phyloP scores from a whole-genome alignment of 495 filamentous ascomycete species.

The Cercophora newfieldiana region DNA sequence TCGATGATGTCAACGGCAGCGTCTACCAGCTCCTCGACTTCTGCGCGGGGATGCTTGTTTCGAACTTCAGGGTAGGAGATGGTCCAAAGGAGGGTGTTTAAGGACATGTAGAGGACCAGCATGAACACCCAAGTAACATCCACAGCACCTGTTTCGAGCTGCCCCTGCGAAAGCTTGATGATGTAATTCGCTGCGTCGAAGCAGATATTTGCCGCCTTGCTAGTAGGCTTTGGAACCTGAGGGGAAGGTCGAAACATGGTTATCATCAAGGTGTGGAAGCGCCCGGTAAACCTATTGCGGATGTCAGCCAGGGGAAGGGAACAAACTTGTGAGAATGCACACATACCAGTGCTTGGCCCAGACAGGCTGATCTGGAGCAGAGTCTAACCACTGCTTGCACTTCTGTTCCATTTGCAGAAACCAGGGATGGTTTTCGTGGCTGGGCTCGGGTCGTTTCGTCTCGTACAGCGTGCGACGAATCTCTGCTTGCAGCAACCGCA shows the following conservation, averaged over 20 bases:
- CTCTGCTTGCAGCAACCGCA: constrained; percentile 85
- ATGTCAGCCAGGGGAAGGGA: not conserved
- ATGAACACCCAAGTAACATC: constrained; percentile 93
- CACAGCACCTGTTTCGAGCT: constrained; percentile 69
- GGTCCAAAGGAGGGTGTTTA: constrained; percentile 86
- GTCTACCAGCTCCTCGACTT: constrained; percentile 69
- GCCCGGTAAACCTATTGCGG: constrained; percentile 65
- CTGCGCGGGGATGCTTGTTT: constrained; percentile 61
- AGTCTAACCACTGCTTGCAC: constrained; percentile 66
- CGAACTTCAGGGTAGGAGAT: constrained; percentile 84
- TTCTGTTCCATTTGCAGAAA: constrained; percentile 76
- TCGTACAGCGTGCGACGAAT: constrained; percentile 81
- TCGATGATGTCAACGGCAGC: constrained; percentile 72
- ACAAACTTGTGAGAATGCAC: not conserved
- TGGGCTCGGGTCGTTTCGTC: constrained; percentile 69
- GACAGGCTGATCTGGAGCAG: constrained; percentile 44
- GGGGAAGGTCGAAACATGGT: constrained; percentile 84
- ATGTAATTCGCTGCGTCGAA: constrained; percentile 80
- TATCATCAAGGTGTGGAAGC: constrained; percentile 81
- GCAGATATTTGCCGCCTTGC: constrained; percentile 70
- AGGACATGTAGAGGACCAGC: constrained; percentile 78
- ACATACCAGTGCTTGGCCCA: constrained; percentile 58
- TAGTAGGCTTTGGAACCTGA: constrained; percentile 80
- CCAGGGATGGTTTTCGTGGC: constrained; percentile 79
- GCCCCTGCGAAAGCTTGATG: constrained; percentile 72